Base-by-base conservation (phyloP, 345 rosid species). In the Eucalyptus viminalis region DNA sequence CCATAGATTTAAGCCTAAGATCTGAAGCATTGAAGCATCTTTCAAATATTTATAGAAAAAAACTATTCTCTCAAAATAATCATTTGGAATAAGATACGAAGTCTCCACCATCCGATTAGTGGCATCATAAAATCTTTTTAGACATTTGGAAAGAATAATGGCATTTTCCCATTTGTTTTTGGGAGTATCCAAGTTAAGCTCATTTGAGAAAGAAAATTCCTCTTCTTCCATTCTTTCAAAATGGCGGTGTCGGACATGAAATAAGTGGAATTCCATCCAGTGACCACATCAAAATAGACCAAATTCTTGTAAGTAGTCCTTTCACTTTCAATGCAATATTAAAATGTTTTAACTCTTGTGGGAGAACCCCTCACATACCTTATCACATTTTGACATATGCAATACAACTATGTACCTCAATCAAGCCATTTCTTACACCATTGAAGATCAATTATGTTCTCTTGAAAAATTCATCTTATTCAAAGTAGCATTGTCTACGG, bases 221-320 rank as follows among this genome's bases (percentile, higher is more conserved):
- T 1, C n/a, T 58, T 24, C 65, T 10, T 58, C n/a, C 67, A 25
- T 58, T 12, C 14, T 58, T 58, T 58, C n/a, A 58, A 25, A 58
- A 58, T 25, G n/a, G 4, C 3, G 0, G 0, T 58, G n/a, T 25
- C 0, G 0, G 7, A 24, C 67, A 58, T 58, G 3, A 58, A 27
- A 25, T 58, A 5, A 25, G 7, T 58, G n/a, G 14, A 58, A 7
- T 58, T 58, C 4, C 67, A 58, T 25, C 2, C 2, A 1, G 6
- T 58, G 2, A 14, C 14, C n/a, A 5, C 15, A 5, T 58, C 14
- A 58, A 58, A 8, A 58, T 3, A 5, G 2, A 58, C n/a, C 29
- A 12, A 58, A 58, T 27, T 27, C 7, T 58, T 58, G 1, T 58
- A 58, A 58, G 7, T 25, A 25, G 11, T 58, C 67, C 7, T 58